Evolutionary conservation across 2,329 filamentous ascomycete genomes (phyloP).

Genomic region (Aspergillus sclerotialis): DNA sequence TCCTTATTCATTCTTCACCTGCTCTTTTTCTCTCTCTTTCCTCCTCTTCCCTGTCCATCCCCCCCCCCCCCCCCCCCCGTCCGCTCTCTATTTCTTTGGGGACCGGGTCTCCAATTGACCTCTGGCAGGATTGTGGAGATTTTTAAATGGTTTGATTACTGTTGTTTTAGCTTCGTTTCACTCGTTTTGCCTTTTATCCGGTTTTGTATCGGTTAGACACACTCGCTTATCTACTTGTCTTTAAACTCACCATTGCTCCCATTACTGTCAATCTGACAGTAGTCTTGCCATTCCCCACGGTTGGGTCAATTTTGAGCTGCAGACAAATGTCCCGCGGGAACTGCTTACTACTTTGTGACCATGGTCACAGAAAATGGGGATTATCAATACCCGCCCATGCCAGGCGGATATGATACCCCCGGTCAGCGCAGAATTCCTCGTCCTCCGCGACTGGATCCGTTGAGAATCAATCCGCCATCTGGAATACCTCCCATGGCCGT

Average conservation of each 20-base stretch:
- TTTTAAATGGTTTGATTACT: slow-evolving; percentile 3
- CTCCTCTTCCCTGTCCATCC: slow-evolving; percentile 1
- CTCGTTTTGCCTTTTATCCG: slow-evolving; percentile 3
- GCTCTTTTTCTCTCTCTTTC: slow-evolving; percentile 8
- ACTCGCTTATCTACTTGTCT: not conserved
- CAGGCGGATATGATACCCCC: slow-evolving; percentile 24
- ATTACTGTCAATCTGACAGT: not conserved
- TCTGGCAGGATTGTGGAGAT: slow-evolving; percentile 23
- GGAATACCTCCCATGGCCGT: slow-evolving; percentile 16
- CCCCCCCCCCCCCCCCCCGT: slow-evolving; percentile 1
- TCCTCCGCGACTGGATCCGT: slow-evolving; percentile 22
- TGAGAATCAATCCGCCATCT: slow-evolving; percentile 21
- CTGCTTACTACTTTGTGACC: slow-evolving; percentile 32
- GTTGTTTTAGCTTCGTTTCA: slow-evolving; percentile 3
- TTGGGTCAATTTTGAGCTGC: slow-evolving; percentile 5
- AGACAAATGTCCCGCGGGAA: slow-evolving; percentile 36
- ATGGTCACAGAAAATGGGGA: slow-evolving; percentile 39
- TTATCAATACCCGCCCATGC: slow-evolving; percentile 25
- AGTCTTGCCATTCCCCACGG: slow-evolving; percentile 4
- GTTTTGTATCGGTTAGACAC: not conserved
- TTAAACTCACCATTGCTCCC: no score
- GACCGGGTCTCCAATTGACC: slow-evolving; percentile 16
- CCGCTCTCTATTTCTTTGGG: slow-evolving; percentile 3
- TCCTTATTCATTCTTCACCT: no score
- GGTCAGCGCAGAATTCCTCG: slow-evolving; percentile 23